phyloP scores from a whole-genome alignment of 352 stramenopile species.

The Phytopythium aichiense region DNA sequence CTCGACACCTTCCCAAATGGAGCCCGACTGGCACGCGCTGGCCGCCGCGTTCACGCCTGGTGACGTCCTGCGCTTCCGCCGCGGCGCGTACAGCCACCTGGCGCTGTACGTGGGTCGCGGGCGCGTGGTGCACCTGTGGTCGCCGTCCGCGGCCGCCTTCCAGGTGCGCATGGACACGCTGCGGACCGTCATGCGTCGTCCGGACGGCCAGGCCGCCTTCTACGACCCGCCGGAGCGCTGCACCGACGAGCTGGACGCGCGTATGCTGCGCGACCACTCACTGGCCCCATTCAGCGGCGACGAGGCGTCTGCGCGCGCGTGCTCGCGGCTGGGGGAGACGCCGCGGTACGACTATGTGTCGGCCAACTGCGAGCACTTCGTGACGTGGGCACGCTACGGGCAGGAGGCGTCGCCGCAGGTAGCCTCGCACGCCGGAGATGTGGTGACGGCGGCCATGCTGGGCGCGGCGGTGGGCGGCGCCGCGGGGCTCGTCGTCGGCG shows the following conservation, averaged over 20 bases:
- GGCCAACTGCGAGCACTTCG: constrained; percentile 79
- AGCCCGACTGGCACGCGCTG: constrained; percentile 6
- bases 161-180: constrained; percentile 61
- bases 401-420: constrained; percentile 53
- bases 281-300: constrained; percentile 35
- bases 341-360: constrained; percentile 41
- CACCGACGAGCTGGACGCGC: constrained; percentile 42
- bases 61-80: constrained; percentile 66
- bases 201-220: background rate
- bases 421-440: constrained; percentile 46
- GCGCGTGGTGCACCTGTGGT: constrained; percentile 64
- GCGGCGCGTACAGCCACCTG: constrained; percentile 59
- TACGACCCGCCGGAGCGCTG: constrained; percentile 24
- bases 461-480: constrained; percentile 53
- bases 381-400: constrained; percentile 67
- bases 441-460: constrained; percentile 56
- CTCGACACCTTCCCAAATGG: background rate
- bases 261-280: constrained; percentile 39
- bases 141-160: constrained; percentile 35
- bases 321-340: constrained; percentile 41
- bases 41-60: constrained; percentile 14
- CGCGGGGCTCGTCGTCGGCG: constrained; percentile 54
- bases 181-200: constrained; percentile 26
- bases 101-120: constrained; percentile 44
- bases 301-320: constrained; percentile 42